Base-by-base conservation (phyloP, 23 red algal species). In the Pyropia yezoensis region DNA sequence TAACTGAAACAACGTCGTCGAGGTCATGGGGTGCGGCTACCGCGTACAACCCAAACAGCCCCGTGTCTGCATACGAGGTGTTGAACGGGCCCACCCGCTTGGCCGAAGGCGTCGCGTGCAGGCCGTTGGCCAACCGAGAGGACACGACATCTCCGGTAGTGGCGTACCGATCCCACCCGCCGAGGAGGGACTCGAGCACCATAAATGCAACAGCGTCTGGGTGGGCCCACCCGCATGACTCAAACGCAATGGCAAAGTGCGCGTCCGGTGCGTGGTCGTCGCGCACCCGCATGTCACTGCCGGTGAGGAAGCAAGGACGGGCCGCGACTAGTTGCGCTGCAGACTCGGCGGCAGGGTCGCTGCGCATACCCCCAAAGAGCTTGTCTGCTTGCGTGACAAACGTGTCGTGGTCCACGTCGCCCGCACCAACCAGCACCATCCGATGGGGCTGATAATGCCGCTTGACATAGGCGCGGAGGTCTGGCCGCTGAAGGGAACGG, bases 241-340 rank as follows among this genome's bases (percentile, higher is more conserved):
- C 94, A 75, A 86, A 98, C 9, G 94, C 94, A 28, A 98, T 79
- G n/a, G 94, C 88, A 68, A 98, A 90, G 56, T 98, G 94, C 3
- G 86, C 86, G 21, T 63, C 18, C 0, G 70, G 65, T 82, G 91
- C 82, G 28, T 91, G 69, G 59, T 98, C 94, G 57, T 98, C 91
- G 39, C 83, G 83, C 30, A 98, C 83, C 57, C 86, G 85, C 26
- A 98, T 86, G 57, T 98, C 94, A 17, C 86, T 91, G 33, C 94
- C 94, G 50, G 88, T 89, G 32, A 98, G 54, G 65, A 87, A 98
- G 7, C 86, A 87, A 32, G 94, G 94, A 20, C 75, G 75, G 18
- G 80, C 77, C 20, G 85, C 57, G 18, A 81, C 77, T 17, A 98
- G 75, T n/a, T 76, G 71, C 18, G 76, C 59, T 12, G 88, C 75